Base-by-base conservation (phyloP, 805 yeast genomes). In the Myxozyma geophila region DNA sequence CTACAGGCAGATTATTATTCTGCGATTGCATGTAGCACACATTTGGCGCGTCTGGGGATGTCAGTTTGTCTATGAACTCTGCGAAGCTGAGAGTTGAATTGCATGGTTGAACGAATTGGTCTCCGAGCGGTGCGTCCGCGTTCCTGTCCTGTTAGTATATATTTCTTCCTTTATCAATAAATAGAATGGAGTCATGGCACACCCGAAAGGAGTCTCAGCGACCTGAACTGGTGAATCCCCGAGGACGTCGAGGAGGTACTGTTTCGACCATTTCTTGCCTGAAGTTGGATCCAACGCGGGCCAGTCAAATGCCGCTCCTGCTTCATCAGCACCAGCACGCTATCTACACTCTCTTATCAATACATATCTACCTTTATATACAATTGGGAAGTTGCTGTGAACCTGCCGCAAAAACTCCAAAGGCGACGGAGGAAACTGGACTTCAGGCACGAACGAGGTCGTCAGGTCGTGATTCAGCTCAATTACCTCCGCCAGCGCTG, bases 1-100 rank as follows among this genome's bases (percentile, higher is more conserved):
- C 74, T 21, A 64, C 58, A 21, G 64, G 54, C 53, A 77, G 64
- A 60, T 78, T 77, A 48, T 73, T 74, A 60, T 77, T 76, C 60
- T 77, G 80, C 47, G 76, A 73, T 58, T 77, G 80, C 73, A 77
- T 74, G 67, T 77, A 77, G 61, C 70, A 44, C 23, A 61, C 70
- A 17, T 68, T 44, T 6, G 52, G 49, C 1, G 49, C 53, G 35
- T 48, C 60, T 12, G 58, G 54, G 17, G 63, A 60, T 13, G 52
- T 37, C 19, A 75, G 59, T 17, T 57, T 33, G 4, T 65, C 62
- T 13, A 75, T 48, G 40, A 77, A 70, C 53, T 70, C 69, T 0
- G 56, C 33, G 12, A 73, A 69, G 0, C 71, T 64, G 70, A 74
- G 66, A 1, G 58, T 54, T 9, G 58, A 56, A 1, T 69, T 59